Evolutionary conservation across 2,329 filamentous ascomycete genomes (phyloP), one percentile per base, ranked within the genome.

Genomic region (Cercospora citrullina): DNA sequence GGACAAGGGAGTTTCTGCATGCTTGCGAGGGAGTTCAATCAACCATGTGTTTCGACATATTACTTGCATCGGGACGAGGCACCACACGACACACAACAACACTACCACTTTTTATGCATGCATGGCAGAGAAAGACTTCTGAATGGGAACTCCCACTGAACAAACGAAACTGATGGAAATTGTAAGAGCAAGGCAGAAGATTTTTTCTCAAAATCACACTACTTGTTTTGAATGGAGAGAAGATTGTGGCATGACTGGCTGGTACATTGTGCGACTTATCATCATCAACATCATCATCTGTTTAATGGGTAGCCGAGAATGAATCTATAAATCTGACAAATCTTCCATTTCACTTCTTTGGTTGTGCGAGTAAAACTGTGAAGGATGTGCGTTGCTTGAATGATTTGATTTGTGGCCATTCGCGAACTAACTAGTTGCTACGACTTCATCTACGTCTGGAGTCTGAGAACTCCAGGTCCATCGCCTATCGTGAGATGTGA

Each of bases 241-340:
- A 45, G 16, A 21, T n/a, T 26, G 31, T 18, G 48, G 61, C 61
- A 64, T 64, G 61, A 64, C 61, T 64, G 60, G 51, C 61, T 55
- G 61, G 61, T 55, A 39, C 18, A 57, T 64, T 63, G 51, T 63
- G 60, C 60, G 39, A 63, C 60, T 39, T 39, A 61, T 61, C 36
- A 42, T 42, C 58, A 62, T 21, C 45, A 26, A 16, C 60, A 62
- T 63, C 42, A 59, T 21, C 60, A 63, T 51, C 21, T 39, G 30
- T 57, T 53, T 45, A 42, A 64, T 68, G 58, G 63, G 63, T 68
- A 65, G 66, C 66, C 63, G 66, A 68, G 66, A 63, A 39, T 60
- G 48, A 63, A 42, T 31, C 42, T 59, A 48, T 53, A 39, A 48
- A 48, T 21, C n/a, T 48, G 45, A 48, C 45, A 5, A 48, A 48